Conservation (phyloP, 768 basidiomycete genomes). For the Tulasnella sp. region DNA sequence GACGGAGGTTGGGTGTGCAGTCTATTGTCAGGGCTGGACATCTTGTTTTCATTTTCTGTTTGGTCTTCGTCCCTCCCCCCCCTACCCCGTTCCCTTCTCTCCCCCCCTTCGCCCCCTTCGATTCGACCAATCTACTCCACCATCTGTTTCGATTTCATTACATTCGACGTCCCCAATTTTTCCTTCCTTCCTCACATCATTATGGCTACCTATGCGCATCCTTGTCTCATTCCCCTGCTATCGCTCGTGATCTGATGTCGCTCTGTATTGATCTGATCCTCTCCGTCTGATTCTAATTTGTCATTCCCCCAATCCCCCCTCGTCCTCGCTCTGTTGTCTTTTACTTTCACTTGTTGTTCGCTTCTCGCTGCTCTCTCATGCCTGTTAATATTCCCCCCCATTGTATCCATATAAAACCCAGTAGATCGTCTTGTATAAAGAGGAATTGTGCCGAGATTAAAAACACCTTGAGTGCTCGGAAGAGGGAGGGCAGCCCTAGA, state of each 20-base stretch:
- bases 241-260: background rate
- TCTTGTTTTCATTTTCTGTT: background rate
- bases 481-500: background rate
- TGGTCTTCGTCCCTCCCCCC: background rate
- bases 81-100: background rate
- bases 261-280: background rate
- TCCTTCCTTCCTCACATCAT: background rate
- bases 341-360: background rate
- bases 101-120: background rate
- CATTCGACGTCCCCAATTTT: background rate
- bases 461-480: background rate
- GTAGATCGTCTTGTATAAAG: conserved; percentile 1
- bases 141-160: background rate
- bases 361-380: background rate
- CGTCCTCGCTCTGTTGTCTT: background rate
- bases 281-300: background rate
- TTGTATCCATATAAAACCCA: conserved; percentile 7
- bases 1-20: background rate
- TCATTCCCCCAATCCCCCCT: background rate
- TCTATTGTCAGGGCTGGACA: background rate
- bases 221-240: conserved; percentile 1
- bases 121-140: conserved; percentile 1
- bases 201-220: background rate
- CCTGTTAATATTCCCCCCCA: background rate
- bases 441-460: conserved; percentile 10